Conservation (phyloP, 768 basidiomycete species). For the Clitopilus hobsonii region DNA sequence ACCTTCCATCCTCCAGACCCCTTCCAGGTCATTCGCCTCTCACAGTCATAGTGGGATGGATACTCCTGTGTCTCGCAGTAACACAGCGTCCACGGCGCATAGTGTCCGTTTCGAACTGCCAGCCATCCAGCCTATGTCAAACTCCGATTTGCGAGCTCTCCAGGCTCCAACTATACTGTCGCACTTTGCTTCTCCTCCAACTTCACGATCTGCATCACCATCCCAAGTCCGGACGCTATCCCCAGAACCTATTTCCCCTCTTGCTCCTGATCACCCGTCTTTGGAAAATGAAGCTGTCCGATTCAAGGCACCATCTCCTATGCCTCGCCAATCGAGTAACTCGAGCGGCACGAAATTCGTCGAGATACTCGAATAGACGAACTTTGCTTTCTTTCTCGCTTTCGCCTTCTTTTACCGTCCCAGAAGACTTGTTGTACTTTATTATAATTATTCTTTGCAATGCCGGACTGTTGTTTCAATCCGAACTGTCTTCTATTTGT, state of each 20-base stretch:
- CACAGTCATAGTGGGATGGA: constrained; percentile 4
- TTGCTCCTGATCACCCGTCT: neutral
- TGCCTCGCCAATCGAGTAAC: constrained; percentile 30
- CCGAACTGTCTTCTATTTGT: neutral
- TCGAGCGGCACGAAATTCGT: constrained; percentile 44
- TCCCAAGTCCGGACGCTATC: constrained; percentile 16
- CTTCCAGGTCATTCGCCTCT: constrained; percentile 4
- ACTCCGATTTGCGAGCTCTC: constrained; percentile 19
- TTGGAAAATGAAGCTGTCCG: constrained; percentile 1
- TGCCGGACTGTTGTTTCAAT: no score
- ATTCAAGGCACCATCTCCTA: constrained; percentile 12
- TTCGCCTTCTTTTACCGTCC: neutral
- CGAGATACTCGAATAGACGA: constrained; percentile 29
- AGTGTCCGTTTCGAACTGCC: constrained; percentile 23
- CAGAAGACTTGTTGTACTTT: neutral
- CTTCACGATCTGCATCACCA: constrained; percentile 21
- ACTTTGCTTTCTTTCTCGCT: neutral
- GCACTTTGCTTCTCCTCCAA: constrained; percentile 24
- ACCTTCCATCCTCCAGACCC: constrained; percentile 3
- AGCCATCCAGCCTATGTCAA: constrained; percentile 15
- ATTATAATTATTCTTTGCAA: no score
- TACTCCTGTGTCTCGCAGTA: constrained; percentile 16
- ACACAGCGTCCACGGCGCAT: constrained; percentile 21
- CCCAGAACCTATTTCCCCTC: constrained; percentile 11
- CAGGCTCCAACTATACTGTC: constrained; percentile 23